Conservation (phyloP, 2,329 filamentous ascomycete genomes). For the Diaporthe citriasiana region DNA sequence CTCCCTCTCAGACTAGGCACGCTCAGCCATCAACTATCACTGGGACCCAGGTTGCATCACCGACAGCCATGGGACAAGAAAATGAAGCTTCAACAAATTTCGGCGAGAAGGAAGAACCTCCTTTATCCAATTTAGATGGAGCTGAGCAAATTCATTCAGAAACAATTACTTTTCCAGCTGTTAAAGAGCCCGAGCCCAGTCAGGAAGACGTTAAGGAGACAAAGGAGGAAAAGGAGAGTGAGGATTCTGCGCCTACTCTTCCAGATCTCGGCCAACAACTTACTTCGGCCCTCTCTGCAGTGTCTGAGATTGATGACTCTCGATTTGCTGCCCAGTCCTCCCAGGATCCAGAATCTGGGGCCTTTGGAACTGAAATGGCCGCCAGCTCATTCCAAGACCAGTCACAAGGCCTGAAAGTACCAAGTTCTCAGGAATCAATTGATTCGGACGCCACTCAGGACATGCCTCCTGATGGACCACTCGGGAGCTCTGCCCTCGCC, state of each 20-base stretch:
- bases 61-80: constrained; percentile 4
- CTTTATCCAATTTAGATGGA: background rate
- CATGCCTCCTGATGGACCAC: constrained; percentile 34
- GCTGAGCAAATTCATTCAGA: background rate
- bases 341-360: constrained; percentile 27
- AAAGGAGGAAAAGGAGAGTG: background rate
- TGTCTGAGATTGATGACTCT: constrained; percentile 8
- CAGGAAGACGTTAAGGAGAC: constrained; percentile 1
- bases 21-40: background rate
- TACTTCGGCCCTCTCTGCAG: constrained; percentile 1
- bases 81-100: background rate
- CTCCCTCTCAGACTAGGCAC: constrained; percentile 19
- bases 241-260: background rate
- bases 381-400: constrained; percentile 11
- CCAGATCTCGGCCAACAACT: constrained; percentile 24
- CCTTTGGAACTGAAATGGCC: constrained; percentile 12
- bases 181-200: background rate
- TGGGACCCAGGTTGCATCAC: constrained; percentile 26
- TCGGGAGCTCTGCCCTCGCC: constrained; percentile 22
- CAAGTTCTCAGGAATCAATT: constrained; percentile 36
- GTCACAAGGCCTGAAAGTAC: background rate
- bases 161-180: background rate
- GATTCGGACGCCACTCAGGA: constrained; percentile 34
- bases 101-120: constrained; percentile 5
- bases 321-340: constrained; percentile 20